Conservation (phyloP, 805 yeast genomes). For the Yarrowia divulgata region DNA sequence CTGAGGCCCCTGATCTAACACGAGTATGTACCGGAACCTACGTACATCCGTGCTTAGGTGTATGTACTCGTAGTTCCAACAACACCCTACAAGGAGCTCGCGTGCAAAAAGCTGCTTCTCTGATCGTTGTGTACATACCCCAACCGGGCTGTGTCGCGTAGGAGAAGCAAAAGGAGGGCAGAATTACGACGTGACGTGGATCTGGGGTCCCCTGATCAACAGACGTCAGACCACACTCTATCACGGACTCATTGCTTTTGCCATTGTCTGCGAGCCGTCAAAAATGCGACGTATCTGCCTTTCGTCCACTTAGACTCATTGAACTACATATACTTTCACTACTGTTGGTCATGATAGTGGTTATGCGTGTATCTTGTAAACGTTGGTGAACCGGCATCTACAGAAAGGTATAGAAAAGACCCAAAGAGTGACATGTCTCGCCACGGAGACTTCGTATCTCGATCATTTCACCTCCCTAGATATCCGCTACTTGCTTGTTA, state of each 20-base stretch:
- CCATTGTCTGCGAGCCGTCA: not conserved
- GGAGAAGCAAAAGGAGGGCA: not conserved
- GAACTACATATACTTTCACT: not conserved
- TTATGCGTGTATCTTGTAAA: slow-evolving; percentile 6
- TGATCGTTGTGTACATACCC: no score
- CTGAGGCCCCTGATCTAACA: no score
- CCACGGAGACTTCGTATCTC: not conserved
- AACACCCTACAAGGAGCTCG: no score
- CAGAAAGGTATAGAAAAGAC: not conserved
- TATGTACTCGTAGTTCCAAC: no score
- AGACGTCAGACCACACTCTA: slow-evolving; percentile 6
- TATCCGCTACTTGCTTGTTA: not conserved
- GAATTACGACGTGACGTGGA: not conserved
- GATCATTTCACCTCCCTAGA: not conserved
- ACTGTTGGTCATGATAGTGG: not conserved
- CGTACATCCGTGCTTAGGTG: no score
- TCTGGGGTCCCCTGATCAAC: not conserved
- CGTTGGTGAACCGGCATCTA: not conserved
- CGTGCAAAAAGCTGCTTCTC: no score
- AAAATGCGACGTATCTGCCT: not conserved
- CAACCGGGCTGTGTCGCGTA: slow-evolving; percentile 4
- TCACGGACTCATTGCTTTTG: not conserved
- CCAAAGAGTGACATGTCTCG: not conserved
- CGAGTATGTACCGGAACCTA: no score
- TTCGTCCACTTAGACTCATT: not conserved